These are phyloP conservation scores for Xylaria curta DNA, from an alignment of 495 filamentous ascomycete species.

Conservation along the genomic window DNA sequence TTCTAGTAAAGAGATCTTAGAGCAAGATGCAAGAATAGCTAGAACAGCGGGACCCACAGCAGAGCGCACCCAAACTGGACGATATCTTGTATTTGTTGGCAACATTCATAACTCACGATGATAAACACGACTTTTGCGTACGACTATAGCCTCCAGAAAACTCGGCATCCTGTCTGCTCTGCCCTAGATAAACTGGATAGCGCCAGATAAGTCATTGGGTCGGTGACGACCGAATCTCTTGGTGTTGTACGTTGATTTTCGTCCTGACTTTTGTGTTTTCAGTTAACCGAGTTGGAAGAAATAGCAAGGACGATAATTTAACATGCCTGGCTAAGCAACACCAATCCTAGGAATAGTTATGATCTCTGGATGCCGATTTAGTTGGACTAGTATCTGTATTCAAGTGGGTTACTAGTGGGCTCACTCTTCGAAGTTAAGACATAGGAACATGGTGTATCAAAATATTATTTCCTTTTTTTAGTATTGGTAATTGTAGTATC, in stretches of 20 bases:
- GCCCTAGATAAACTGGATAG: slow-evolving; percentile 42
- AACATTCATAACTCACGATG: too few species aligned
- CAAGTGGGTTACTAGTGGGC: background rate
- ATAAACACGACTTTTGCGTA: slow-evolving; percentile 10
- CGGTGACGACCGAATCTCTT: slow-evolving; percentile 56
- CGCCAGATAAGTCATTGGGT: slow-evolving; percentile 53
- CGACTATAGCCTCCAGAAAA: slow-evolving; percentile 40
- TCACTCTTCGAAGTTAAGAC: background rate
- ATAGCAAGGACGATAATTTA: too few species aligned
- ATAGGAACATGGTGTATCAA: background rate
- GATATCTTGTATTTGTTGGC: too few species aligned
- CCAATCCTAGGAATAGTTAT: too few species aligned
- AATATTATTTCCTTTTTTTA: slow-evolving; percentile 61
- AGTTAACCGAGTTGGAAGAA: too few species aligned
- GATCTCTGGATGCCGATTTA: too few species aligned
- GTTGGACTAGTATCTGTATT: too few species aligned
- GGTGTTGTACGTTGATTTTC: slow-evolving; percentile 45
- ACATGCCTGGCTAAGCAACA: too few species aligned
- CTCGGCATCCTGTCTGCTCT: slow-evolving; percentile 53
- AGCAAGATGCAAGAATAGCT: background rate
- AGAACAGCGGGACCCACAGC: background rate
- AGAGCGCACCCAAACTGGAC: background rate
- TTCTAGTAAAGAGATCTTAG: background rate
- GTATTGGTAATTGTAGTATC: slow-evolving; percentile 50
- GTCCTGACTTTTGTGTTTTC: too few species aligned